Percentiles rank a stretch among this genome's conserved stretches.
phyloP scores from a whole-genome alignment of 75 land plant genomes.

The Adiantum capillusveneris region DNA sequence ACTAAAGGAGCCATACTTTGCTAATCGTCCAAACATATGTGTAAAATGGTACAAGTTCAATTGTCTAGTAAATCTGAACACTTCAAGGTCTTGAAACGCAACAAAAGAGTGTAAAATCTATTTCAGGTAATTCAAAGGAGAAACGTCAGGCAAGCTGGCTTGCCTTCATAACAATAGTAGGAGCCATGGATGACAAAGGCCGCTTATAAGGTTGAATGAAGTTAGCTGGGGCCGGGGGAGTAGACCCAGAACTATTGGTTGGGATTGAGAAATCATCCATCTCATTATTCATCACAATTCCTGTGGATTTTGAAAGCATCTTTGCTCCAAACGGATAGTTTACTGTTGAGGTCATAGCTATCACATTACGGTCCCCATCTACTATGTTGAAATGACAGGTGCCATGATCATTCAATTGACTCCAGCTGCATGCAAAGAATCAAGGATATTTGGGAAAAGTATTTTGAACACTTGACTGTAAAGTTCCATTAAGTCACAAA shows the following conservation, averaged over 20 bases:
- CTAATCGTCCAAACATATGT: too few relatives aligned
- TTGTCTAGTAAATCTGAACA: too few relatives aligned
- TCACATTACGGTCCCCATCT: constrained; percentile 75
- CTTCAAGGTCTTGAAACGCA: too few relatives aligned
- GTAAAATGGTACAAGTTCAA: too few relatives aligned
- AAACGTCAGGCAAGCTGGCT: too few relatives aligned
- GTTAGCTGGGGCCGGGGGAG: constrained; percentile 86
- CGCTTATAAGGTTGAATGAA: constrained; percentile 71
- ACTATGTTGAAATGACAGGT: constrained; percentile 89
- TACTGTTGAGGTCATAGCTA: constrained; percentile 88
- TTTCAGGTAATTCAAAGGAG: too few relatives aligned
- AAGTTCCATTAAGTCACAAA: too few relatives aligned
- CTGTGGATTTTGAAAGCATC: constrained; percentile 75
- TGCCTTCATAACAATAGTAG: constrained; percentile 75
- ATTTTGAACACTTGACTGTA: too few relatives aligned
- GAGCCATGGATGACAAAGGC: constrained; percentile 91
- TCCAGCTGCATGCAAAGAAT: neutral
- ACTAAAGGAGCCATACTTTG: too few relatives aligned
- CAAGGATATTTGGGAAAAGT: neutral
- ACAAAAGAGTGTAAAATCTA: too few relatives aligned
- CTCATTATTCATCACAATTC: constrained; percentile 85
- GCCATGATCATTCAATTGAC: constrained; percentile 50
- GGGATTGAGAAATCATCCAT: constrained; percentile 92
- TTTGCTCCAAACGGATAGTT: constrained; percentile 63
- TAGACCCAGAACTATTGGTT: constrained; percentile 36